These are phyloP conservation scores for Penicillium psychrosexuale DNA, from an alignment of 2,329 filamentous ascomycete species.

Conservation along the genomic window DNA sequence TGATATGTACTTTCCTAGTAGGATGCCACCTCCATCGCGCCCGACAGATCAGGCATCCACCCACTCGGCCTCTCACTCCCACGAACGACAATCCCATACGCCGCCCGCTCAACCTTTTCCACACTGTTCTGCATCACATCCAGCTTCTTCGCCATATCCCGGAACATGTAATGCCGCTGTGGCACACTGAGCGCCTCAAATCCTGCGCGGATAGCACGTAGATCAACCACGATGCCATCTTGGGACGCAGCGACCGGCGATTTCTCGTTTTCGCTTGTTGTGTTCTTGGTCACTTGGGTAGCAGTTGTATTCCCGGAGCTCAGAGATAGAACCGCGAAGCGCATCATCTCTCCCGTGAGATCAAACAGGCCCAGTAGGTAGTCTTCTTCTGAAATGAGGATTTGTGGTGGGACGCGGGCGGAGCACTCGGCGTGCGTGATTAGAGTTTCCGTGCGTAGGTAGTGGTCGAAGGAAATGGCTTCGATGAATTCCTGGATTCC, in stretches of 20 bases:
- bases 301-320: constrained; percentile 64
- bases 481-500: constrained; percentile 95
- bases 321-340: constrained; percentile 85
- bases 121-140: constrained; percentile 84
- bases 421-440: constrained; percentile 65
- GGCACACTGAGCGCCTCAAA: constrained; percentile 69
- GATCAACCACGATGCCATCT: constrained; percentile 72
- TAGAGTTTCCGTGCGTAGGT: constrained; percentile 72
- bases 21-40: constrained; percentile 39
- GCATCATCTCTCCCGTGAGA: constrained; percentile 93
- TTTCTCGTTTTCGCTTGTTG: constrained; percentile 4
- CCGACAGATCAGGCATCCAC: constrained; percentile 77
- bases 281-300: constrained; percentile 21
- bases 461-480: constrained; percentile 83
- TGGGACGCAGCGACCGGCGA: constrained; percentile 35
- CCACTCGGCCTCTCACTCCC: constrained; percentile 86
- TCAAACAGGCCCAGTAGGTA: constrained; percentile 91
- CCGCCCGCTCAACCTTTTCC: constrained; percentile 85
- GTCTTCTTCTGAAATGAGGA: constrained; percentile 73
- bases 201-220: constrained; percentile 71
- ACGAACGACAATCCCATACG: constrained; percentile 82
- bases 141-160: constrained; percentile 73
- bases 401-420: constrained; percentile 43
- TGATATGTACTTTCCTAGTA: constrained; percentile 27
- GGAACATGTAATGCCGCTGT: constrained; percentile 52